A percentile compares a stretch with the other conserved stretches of the same genome.
phyloP scores from a whole-genome alignment of 1,284 basidiomycete species.

The Uromyces viciae-fabae region DNA sequence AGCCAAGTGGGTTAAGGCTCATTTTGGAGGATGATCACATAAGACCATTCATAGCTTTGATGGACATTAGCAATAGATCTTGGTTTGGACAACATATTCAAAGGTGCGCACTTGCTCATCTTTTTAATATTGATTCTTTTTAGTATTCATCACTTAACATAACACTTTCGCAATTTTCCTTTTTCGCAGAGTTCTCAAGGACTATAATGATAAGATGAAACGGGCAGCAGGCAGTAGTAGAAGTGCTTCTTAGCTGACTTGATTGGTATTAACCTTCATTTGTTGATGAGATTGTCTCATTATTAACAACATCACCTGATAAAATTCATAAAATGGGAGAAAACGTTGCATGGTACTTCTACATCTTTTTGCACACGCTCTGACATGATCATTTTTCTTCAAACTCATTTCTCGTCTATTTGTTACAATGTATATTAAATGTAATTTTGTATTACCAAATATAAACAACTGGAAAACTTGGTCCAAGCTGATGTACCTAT shows the following conservation, averaged over 20 bases:
- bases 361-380: too few species aligned
- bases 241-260: constrained; percentile 8
- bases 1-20: constrained; percentile 82
- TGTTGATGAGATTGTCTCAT: too few species aligned
- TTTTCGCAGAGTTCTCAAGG: constrained; percentile 24
- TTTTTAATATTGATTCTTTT: background rate
- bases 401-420: too few species aligned
- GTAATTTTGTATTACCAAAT: too few species aligned
- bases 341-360: too few species aligned
- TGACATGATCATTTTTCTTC: too few species aligned
- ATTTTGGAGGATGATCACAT: constrained; percentile 61
- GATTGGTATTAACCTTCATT: too few species aligned
- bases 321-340: too few species aligned
- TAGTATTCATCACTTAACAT: background rate
- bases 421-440: too few species aligned
- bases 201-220: constrained; percentile 27
- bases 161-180: background rate
- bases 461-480: too few species aligned
- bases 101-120: constrained; percentile 33
- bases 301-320: too few species aligned
- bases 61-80: constrained; percentile 59
- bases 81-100: constrained; percentile 63
- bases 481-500: too few species aligned
- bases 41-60: constrained; percentile 61
- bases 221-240: constrained; percentile 28